phyloP scores from a whole-genome alignment of 495 filamentous ascomycete genomes.

The Annulohypoxylon maeteangense region DNA sequence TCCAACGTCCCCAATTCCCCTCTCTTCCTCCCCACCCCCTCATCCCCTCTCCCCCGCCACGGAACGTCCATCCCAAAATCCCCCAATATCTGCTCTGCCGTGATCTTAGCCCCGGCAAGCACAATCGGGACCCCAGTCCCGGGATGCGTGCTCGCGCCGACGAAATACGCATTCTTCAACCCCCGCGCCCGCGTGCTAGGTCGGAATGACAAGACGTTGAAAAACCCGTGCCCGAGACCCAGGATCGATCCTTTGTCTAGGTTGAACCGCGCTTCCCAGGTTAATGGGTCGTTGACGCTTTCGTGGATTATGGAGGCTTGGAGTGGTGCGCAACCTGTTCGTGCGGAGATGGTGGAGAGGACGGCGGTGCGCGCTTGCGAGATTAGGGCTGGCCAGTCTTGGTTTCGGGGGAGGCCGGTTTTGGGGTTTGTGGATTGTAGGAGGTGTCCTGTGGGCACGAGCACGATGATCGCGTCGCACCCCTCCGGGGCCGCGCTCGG shows the following conservation, averaged over 20 bases:
- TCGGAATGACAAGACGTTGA: slow-evolving; percentile 75
- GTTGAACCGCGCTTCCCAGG: slow-evolving; percentile 73
- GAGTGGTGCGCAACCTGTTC: slow-evolving; percentile 62
- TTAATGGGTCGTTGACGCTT: slow-evolving; percentile 67
- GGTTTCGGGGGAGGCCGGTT: slow-evolving; percentile 50
- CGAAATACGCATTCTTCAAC: slow-evolving; percentile 68
- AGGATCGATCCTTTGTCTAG: slow-evolving; percentile 76
- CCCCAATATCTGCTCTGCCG: slow-evolving; percentile 64
- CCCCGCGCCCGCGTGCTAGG: slow-evolving; percentile 64
- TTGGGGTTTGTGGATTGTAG: slow-evolving; percentile 17
- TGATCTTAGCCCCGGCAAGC: slow-evolving; percentile 71
- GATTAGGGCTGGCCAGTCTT: slow-evolving; percentile 68
- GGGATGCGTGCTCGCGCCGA: slow-evolving; percentile 76
- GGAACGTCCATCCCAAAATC: slow-evolving; percentile 54
- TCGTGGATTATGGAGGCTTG: slow-evolving; percentile 63
- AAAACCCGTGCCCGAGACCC: slow-evolving; percentile 73
- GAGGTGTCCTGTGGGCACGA: slow-evolving; percentile 75
- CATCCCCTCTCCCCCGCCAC: slow-evolving; percentile 48
- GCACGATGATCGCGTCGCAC: slow-evolving; percentile 69
- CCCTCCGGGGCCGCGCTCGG: slow-evolving; percentile 70
- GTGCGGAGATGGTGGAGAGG: slow-evolving; percentile 63
- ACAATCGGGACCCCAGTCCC: slow-evolving; percentile 78
- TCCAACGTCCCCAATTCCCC: slow-evolving; percentile 45
- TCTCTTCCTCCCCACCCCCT: slow-evolving; percentile 38
- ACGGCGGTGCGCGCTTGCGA: slow-evolving; percentile 62